Evolutionary conservation across 306 rosid genomes (phyloP).

Genomic region (Cicer bijugum): DNA sequence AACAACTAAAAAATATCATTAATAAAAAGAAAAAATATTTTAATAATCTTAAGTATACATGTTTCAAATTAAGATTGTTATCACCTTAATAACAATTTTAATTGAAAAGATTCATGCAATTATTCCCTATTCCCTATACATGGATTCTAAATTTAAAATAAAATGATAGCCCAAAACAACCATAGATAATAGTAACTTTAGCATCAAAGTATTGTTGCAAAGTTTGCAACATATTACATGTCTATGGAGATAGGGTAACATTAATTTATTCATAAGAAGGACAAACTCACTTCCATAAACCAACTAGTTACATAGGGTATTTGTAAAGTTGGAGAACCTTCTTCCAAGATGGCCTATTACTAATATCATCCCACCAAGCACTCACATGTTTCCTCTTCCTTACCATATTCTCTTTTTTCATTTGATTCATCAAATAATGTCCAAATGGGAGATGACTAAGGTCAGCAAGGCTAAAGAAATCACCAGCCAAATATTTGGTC

Average conservation of each 20-base stretch:
- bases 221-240: not conserved
- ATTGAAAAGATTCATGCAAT: too few relatives aligned
- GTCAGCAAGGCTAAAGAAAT: conserved; percentile 47
- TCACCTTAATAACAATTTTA: too few relatives aligned
- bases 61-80: too few relatives aligned
- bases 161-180: not conserved
- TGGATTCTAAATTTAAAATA: too few relatives aligned
- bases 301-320: conserved; percentile 2
- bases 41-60: too few relatives aligned
- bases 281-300: not conserved
- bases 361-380: conserved; percentile 50
- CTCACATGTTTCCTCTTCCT: conserved; percentile 43
- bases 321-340: conserved; percentile 29
- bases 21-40: too few relatives aligned
- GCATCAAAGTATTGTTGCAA: not conserved
- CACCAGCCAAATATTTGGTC: conserved; percentile 43
- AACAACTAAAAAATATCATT: too few relatives aligned
- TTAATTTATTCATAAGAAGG: not conserved
- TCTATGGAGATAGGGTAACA: not conserved
- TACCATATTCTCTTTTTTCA: conserved; percentile 16
- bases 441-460: conserved; percentile 46
- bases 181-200: not conserved
- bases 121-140: too few relatives aligned
- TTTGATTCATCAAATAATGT: conserved; percentile 28
- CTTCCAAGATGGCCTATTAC: conserved; percentile 48